Percentiles rank a stretch among this genome's conserved stretches.
Evolutionary conservation across 345 rosid species (phyloP).

Genomic region (Pelargonium nanum): DNA sequence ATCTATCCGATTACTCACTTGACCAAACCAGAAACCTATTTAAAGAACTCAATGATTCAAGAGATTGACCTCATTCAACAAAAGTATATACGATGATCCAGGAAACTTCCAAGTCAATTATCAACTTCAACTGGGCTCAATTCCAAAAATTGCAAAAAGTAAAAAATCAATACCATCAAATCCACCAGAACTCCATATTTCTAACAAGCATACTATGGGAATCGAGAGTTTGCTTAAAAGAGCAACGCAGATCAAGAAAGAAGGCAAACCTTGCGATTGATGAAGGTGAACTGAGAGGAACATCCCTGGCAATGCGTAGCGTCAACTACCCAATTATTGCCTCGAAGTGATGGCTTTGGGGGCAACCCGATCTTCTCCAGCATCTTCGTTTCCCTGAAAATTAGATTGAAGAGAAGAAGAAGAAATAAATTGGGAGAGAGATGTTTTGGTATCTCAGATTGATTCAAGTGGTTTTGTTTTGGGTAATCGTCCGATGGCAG

Average conservation of each 20-base stretch:
- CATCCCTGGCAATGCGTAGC: constrained; percentile 96
- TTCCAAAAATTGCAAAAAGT: too few species aligned
- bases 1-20: background rate
- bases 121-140: constrained; percentile 1
- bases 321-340: constrained; percentile 74
- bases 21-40: background rate
- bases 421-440: background rate
- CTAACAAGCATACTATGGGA: background rate
- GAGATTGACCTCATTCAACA: background rate
- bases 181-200: background rate
- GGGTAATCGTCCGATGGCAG: background rate
- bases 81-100: background rate
- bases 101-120: background rate
- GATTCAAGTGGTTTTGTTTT: background rate
- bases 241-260: background rate
- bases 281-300: constrained; percentile 81
- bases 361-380: constrained; percentile 94
- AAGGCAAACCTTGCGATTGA: constrained; percentile 80
- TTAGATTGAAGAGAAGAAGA: background rate
- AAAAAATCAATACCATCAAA: background rate
- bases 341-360: constrained; percentile 71
- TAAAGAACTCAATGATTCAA: background rate
- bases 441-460: background rate
- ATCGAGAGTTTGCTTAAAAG: background rate
- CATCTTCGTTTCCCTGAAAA: constrained; percentile 22